Evolutionary conservation across 2,329 filamentous ascomycete species (phyloP).

Genomic region (Basipetospora chlamydospora): DNA sequence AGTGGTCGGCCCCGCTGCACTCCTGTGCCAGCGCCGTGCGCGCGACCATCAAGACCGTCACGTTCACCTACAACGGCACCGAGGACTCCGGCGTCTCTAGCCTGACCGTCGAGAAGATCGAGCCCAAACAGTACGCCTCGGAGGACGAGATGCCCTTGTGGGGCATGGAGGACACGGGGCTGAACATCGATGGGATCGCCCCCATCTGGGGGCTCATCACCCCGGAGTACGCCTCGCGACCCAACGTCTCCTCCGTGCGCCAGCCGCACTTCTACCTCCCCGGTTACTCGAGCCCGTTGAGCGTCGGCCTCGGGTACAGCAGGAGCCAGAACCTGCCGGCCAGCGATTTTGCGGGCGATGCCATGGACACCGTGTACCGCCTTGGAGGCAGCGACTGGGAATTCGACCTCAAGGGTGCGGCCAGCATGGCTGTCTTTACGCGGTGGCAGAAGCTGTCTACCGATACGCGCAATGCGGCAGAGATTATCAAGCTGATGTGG

Average conservation of each 20-base stretch:
- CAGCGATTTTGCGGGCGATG: constrained; percentile 15
- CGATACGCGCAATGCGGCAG: constrained; percentile 12
- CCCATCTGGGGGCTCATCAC: constrained; percentile 13
- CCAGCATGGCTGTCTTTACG: constrained; percentile 22
- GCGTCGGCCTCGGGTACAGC: neutral
- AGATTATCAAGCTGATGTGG: constrained; percentile 28
- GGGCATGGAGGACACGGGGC: constrained; percentile 15
- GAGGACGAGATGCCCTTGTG: constrained; percentile 18
- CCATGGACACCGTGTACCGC: constrained; percentile 12
- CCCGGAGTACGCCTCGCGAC: constrained; percentile 8
- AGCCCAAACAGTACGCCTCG: constrained; percentile 20
- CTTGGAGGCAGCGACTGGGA: constrained; percentile 7
- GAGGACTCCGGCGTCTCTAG: constrained; percentile 18
- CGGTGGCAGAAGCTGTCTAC: constrained; percentile 23
- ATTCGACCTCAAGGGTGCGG: constrained; percentile 6
- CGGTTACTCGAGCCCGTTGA: neutral
- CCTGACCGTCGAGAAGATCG: constrained; percentile 19
- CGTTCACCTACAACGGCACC: constrained; percentile 27
- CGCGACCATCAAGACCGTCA: constrained; percentile 29
- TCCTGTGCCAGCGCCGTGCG: constrained; percentile 25
- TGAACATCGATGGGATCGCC: constrained; percentile 7
- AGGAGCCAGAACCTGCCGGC: constrained; percentile 17
- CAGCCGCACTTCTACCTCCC: constrained; percentile 2
- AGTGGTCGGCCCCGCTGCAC: constrained; percentile 28
- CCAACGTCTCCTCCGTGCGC: constrained; percentile 6